Conservation (phyloP, 2,329 filamentous ascomycete species). For the Neurospora sp. region DNA sequence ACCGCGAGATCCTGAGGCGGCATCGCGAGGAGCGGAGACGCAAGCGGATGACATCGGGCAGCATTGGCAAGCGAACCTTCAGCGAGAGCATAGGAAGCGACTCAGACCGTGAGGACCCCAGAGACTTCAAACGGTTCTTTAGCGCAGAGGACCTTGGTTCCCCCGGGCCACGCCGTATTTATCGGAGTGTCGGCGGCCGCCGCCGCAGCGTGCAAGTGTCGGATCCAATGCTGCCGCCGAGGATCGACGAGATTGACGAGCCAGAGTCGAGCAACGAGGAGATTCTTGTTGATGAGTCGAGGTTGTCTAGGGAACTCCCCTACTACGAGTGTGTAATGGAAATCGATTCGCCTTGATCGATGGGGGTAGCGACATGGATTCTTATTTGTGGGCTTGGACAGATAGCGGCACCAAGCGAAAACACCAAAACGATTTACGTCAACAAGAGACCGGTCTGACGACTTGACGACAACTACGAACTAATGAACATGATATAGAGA, state of each 20-base stretch:
- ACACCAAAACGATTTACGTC: not conserved
- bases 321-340: constrained; percentile 47
- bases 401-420: not conserved
- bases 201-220: constrained; percentile 36
- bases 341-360: constrained; percentile 29
- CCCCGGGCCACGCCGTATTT: constrained; percentile 34
- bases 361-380: not conserved
- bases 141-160: constrained; percentile 33
- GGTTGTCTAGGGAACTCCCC: constrained; percentile 39
- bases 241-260: constrained; percentile 45
- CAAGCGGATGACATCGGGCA: constrained; percentile 40
- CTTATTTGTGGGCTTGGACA: not conserved
- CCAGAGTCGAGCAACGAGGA: constrained; percentile 40
- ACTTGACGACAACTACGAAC: not conserved
- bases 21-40: constrained; percentile 34
- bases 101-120: constrained; percentile 31
- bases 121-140: constrained; percentile 22
- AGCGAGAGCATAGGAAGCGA: constrained; percentile 41
- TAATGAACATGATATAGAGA: not conserved
- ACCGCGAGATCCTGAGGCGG: constrained; percentile 27
- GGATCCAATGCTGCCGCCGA: constrained; percentile 35
- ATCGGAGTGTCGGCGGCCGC: constrained; percentile 34
- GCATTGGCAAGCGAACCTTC: constrained; percentile 44
- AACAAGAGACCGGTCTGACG: not conserved
- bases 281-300: constrained; percentile 25